Conservation (phyloP, 2,329 filamentous ascomycete species). For the Calonectria henricotiae region DNA sequence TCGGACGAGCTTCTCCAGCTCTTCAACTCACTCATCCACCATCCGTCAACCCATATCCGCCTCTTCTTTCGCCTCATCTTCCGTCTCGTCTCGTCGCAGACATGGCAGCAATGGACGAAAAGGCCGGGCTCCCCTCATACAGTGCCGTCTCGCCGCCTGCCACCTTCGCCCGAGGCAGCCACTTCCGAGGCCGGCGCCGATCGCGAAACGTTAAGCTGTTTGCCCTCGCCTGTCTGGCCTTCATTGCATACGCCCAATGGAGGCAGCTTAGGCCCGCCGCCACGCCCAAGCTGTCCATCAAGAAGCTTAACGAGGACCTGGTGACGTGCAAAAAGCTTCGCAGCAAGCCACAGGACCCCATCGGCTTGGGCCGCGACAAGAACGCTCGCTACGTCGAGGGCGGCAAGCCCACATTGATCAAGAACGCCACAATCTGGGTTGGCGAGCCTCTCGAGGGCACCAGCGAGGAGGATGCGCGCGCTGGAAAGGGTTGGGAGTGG, state of each 20-base stretch:
- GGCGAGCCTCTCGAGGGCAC: constrained; percentile 72
- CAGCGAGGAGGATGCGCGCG: constrained; percentile 68
- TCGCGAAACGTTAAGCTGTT: constrained; percentile 64
- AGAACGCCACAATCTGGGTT: constrained; percentile 78
- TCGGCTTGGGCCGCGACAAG: constrained; percentile 70
- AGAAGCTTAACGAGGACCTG: constrained; percentile 70
- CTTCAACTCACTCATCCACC: constrained; percentile 3
- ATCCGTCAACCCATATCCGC: background rate
- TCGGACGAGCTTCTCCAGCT: constrained; percentile 15
- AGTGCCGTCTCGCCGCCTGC: constrained; percentile 53
- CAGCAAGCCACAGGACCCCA: constrained; percentile 70
- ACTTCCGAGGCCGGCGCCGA: constrained; percentile 56
- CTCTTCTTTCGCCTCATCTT: constrained; percentile 24
- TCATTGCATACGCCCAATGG: constrained; percentile 69
- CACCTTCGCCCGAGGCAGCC: constrained; percentile 45
- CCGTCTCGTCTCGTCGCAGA: background rate
- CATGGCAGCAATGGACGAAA: constrained; percentile 57
- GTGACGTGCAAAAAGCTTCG: constrained; percentile 71
- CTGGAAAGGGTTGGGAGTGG: constrained; percentile 76
- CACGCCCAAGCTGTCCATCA: constrained; percentile 64
- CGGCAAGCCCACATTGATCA: constrained; percentile 74
- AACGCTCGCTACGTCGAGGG: constrained; percentile 76
- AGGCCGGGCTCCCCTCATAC: constrained; percentile 65
- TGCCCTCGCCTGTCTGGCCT: constrained; percentile 65
- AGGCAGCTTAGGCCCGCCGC: constrained; percentile 58